These are phyloP conservation scores for Paramecium biaurelia DNA, from an alignment of 73 alveolate species.

Conservation along the genomic window DNA sequence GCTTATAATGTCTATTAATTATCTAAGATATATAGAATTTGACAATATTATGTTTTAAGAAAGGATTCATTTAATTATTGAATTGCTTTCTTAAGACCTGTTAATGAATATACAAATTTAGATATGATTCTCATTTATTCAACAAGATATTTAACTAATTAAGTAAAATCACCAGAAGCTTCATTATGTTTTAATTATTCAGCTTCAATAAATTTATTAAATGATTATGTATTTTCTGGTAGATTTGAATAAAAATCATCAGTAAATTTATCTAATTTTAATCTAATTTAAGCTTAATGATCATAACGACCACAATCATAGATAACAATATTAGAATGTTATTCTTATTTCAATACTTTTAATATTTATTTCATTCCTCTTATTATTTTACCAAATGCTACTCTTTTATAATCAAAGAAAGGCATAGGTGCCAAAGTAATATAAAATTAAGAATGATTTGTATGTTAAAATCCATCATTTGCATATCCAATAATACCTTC, in stretches of 20 bases:
- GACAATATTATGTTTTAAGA: not conserved
- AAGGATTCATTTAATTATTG: not conserved
- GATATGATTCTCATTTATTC: not conserved
- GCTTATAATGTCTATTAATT: not conserved
- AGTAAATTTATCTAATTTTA: slow-evolving; percentile 4
- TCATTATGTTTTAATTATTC: slow-evolving; percentile 40
- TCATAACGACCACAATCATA: slow-evolving; percentile 38
- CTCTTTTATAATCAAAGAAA: slow-evolving; percentile 54
- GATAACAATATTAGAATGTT: not conserved
- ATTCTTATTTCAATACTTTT: slow-evolving; percentile 1
- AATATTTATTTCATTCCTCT: slow-evolving; percentile 24
- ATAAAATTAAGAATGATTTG: slow-evolving; percentile 56
- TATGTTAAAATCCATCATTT: slow-evolving; percentile 59
- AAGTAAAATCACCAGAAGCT: slow-evolving; percentile 43
- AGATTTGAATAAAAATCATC: not conserved
- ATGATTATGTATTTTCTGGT: not conserved
- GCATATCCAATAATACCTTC: slow-evolving; percentile 59
- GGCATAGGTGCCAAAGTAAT: slow-evolving; percentile 56
- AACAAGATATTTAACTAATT: not conserved
- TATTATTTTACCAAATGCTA: slow-evolving; percentile 59
- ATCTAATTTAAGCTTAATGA: not conserved
- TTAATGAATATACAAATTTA: not conserved
- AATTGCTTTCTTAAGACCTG: not conserved
- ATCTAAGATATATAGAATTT: not conserved
- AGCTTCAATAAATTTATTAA: not conserved